These are phyloP conservation scores for Trichoderma asperelloides DNA, from an alignment of 495 filamentous ascomycete genomes.

Conservation along the genomic window DNA sequence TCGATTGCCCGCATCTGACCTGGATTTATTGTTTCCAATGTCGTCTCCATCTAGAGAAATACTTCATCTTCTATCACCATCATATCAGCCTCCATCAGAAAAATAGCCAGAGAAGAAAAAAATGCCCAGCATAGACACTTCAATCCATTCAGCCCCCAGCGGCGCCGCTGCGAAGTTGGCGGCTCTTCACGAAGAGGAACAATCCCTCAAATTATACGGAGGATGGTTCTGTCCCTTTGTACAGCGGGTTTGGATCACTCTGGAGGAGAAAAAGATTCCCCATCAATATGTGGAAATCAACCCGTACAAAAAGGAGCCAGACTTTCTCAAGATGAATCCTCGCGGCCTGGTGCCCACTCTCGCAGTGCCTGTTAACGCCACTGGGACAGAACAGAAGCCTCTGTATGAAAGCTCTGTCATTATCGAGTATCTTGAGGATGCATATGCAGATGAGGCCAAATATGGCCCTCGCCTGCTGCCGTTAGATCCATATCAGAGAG, in stretches of 20 bases:
- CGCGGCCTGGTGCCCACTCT: constrained; percentile 63
- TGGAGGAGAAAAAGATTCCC: constrained; percentile 61
- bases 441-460: constrained; percentile 29
- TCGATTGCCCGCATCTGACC: background rate
- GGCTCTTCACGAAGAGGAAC: constrained; percentile 22
- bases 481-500: constrained; percentile 45
- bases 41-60: background rate
- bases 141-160: constrained; percentile 18
- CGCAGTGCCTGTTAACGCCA: constrained; percentile 17
- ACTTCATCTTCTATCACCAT: background rate
- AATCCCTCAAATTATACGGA: constrained; percentile 39
- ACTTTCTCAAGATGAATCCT: constrained; percentile 57
- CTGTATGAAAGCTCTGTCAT: constrained; percentile 61
- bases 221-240: constrained; percentile 50
- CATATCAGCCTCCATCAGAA: background rate
- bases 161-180: constrained; percentile 30
- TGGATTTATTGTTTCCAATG: background rate
- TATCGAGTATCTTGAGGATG: constrained; percentile 63
- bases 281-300: constrained; percentile 68
- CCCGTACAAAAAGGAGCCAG: constrained; percentile 57
- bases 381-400: constrained; percentile 38
- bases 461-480: constrained; percentile 44
- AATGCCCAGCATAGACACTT: constrained; percentile 25
- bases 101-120: background rate
- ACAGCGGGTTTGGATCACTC: constrained; percentile 56